Conservation (phyloP, 805 yeast species). For the Cephaloascus albidus region DNA sequence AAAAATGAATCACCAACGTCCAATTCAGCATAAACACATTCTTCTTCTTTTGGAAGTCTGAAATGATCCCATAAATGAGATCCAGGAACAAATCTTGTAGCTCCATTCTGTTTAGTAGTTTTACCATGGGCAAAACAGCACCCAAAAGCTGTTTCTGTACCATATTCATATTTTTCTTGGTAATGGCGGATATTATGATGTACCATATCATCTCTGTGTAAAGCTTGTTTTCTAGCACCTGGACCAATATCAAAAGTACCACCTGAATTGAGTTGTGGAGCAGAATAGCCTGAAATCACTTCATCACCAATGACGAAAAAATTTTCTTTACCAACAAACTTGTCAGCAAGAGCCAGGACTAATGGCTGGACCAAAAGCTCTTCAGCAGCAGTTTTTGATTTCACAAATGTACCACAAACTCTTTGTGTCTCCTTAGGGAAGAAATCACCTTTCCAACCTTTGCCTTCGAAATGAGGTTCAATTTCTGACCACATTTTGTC, state of each 20-base stretch:
- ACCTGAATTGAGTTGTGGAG: conserved; percentile 9
- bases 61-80: conserved; percentile 18
- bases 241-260: conserved; percentile 14
- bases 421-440: conserved; percentile 14
- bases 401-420: conserved; percentile 11
- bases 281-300: conserved; percentile 9
- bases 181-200: conserved; percentile 11
- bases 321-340: conserved; percentile 10
- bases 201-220: conserved; percentile 14
- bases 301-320: conserved; percentile 12
- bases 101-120: conserved; percentile 13
- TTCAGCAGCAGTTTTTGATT: conserved; percentile 9
- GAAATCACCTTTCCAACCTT: conserved; percentile 12
- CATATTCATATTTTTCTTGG: conserved; percentile 8
- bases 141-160: conserved; percentile 11
- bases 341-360: conserved; percentile 8
- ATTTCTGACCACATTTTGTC: too few species aligned
- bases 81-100: conserved; percentile 18
- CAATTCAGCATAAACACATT: conserved; percentile 14
- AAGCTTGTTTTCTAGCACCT: conserved; percentile 12
- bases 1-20: conserved; percentile 19
- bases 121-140: too few species aligned
- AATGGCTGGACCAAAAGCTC: conserved; percentile 8
- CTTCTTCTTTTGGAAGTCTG: conserved; percentile 11
- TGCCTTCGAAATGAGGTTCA: too few species aligned